Evolutionary conservation across 2,329 filamentous ascomycete species (phyloP), one percentile per base, ranked within the genome.

Genomic region (Ophiostoma quercus): DNA sequence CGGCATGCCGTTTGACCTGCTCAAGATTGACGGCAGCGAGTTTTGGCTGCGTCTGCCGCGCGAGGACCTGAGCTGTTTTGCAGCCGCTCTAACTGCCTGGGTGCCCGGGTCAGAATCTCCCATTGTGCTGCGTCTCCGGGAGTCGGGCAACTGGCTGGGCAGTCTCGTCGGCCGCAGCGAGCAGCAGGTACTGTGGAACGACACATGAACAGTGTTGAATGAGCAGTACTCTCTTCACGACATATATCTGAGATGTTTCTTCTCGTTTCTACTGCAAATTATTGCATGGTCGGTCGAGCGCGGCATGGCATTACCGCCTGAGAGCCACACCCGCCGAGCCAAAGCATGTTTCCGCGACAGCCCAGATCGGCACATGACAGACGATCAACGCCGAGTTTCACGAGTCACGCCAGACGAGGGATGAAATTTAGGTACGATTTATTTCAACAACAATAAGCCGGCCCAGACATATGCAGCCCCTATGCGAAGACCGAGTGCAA

Each of bases 1-100:
- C 1, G 87, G 86, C 12, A 88, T 94, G 3, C 80, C 88, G 0
- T 76, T 93, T 70, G 92, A 94, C 75, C 86, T 94, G 25, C 82
- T 94, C 43, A 87, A 88, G 74, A 80, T 88, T 0, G 79, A 85
- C 2, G 82, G 80, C 1, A 74, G 76, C 6, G 81, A 87, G 66
- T 85, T 85, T 69, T 92, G 89, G 88, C 77, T 92, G 67, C 82
- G 90, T 22, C 77, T 92, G 9, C 88, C 89, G 5, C 80, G 83
- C 5, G 82, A 84, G 70, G 88, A 92, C 74, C 78, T 88, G 8
- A 81, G 80, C 1, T 82, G 84, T 0, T 85, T 92, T 69, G 81
- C 88, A 0, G 89, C 87, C 0, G 90, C 88, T 2, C 79, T 91
- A 16, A 87, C 88, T 3, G 87, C 88, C 0, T 92, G 88, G 85